These are phyloP conservation scores for Aspergillus transmontanensis DNA, from an alignment of 2,329 filamentous ascomycete genomes.

Conservation along the genomic window DNA sequence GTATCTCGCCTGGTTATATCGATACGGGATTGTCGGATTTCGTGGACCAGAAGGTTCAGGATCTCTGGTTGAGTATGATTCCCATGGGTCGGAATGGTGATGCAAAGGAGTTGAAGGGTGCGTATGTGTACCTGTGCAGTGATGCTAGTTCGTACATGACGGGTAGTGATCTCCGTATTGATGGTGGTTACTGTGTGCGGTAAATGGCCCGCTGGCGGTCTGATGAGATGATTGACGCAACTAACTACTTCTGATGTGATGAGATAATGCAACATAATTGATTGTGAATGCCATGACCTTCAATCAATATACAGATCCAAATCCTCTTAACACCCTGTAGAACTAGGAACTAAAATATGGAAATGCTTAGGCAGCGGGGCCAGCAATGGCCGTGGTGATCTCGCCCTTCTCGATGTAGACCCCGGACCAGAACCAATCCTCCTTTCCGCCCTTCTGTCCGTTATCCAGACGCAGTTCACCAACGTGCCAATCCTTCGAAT, in stretches of 20 bases:
- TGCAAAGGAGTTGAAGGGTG: conserved; percentile 67
- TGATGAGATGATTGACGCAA: not conserved
- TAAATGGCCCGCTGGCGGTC: conserved; percentile 23
- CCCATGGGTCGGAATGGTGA: conserved; percentile 63
- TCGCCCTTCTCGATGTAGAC: conserved; percentile 68
- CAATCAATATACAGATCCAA: not conserved
- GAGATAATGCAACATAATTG: not conserved
- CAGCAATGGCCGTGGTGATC: conserved; percentile 40
- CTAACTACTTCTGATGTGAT: not conserved
- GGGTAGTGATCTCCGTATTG: conserved; percentile 51
- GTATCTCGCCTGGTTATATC: conserved; percentile 69
- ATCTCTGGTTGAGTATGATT: conserved; percentile 63
- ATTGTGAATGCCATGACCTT: conserved; percentile 10
- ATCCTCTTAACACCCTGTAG: not conserved
- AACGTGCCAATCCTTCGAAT: conserved; percentile 73
- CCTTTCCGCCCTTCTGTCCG: conserved; percentile 55
- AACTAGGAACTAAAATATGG: too few species aligned
- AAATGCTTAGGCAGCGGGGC: not conserved
- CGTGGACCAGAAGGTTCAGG: conserved; percentile 59
- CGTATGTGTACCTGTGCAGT: conserved; percentile 52
- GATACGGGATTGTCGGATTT: conserved; percentile 69
- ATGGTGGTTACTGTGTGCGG: conserved; percentile 52
- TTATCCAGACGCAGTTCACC: conserved; percentile 68
- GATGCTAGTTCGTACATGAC: conserved; percentile 55
- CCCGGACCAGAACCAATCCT: conserved; percentile 73